Conservation (phyloP, 176 grass and related monocot genomes). For the Aegilops tauschii region DNA sequence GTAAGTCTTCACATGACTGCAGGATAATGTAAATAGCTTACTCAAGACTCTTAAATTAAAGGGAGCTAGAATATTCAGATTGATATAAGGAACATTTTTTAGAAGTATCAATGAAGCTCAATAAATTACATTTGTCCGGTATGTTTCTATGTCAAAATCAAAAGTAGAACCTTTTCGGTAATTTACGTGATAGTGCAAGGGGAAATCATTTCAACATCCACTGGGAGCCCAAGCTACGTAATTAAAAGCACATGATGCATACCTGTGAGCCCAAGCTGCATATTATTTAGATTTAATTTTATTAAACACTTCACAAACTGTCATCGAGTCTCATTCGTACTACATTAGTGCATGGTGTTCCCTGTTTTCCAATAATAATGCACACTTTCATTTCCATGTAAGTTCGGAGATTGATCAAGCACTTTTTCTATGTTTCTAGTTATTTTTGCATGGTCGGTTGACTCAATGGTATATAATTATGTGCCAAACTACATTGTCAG, state of each 20-base stretch:
- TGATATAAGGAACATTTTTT: background rate
- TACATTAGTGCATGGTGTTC: background rate
- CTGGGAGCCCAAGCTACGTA: background rate
- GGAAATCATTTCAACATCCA: background rate
- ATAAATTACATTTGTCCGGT: background rate
- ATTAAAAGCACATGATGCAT: background rate
- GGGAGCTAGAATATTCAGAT: constrained; percentile 7
- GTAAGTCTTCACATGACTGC: constrained; percentile 1
- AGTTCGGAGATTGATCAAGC: background rate
- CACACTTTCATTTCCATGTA: background rate
- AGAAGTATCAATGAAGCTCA: background rate
- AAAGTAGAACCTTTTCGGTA: background rate
- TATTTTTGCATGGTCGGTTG: background rate
- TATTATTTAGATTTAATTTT: background rate
- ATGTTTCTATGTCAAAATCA: constrained; percentile 4
- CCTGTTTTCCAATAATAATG: background rate
- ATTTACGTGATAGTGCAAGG: background rate
- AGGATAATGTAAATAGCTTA: background rate
- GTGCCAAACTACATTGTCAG: background rate
- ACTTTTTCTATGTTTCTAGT: background rate
- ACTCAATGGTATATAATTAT: background rate
- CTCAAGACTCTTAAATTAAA: background rate
- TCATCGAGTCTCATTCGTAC: background rate
- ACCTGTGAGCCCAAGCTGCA: background rate
- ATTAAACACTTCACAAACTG: background rate